Evolutionary conservation across 495 filamentous ascomycete species (phyloP), one percentile per base, ranked within the genome.

Genomic region (Hyaloscypha hepaticicola): DNA sequence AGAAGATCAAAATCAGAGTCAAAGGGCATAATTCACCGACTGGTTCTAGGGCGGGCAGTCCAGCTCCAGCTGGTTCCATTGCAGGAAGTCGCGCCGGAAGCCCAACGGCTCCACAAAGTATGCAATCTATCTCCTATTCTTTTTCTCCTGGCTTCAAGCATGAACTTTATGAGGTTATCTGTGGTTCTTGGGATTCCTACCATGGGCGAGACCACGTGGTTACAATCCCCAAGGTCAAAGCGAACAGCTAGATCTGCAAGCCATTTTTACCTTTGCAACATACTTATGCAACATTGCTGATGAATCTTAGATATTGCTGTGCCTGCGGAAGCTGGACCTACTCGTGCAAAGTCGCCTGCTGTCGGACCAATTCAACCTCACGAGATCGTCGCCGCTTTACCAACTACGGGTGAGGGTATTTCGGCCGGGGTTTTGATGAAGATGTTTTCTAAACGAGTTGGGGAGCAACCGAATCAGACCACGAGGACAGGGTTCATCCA

Each of bases 371-470:
- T 88, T 25, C 86, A 85, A 11, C 77, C 83, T 5, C 84, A 82
- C n/a, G 92, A 96, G 72, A 88, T 95, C 60, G 78, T 88, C 68
- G 82, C 84, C 5, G 83, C 83, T 1, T 81, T 93, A 51, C 89
- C 89, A 1, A 75, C 80, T 7, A 78, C 72, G 0, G 70, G 77
- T 1, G 79, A 71, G 0, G 70, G 77, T 1, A 88, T 93, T 55
- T 75, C 79, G 1, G 86, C 92, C 56, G 78, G 76, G 27, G 79
- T 82, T 2, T 75, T 95, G 19, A 74, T 92, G 26, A 82, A 77
- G 21, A 76, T 78, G 16, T 95, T 94, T 75, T 79, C 82, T 14
- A 74, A 77, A 45, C 82, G 87, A 14, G 77, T 90, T 49, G 83
- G 83, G 4, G 78, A 77, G 25, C 69, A 75, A 8, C 72, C 75